Evolutionary conservation across 306 rosid species (phyloP), one percentile per base, ranked within the genome.

Genomic region (Mucuna pruriens): DNA sequence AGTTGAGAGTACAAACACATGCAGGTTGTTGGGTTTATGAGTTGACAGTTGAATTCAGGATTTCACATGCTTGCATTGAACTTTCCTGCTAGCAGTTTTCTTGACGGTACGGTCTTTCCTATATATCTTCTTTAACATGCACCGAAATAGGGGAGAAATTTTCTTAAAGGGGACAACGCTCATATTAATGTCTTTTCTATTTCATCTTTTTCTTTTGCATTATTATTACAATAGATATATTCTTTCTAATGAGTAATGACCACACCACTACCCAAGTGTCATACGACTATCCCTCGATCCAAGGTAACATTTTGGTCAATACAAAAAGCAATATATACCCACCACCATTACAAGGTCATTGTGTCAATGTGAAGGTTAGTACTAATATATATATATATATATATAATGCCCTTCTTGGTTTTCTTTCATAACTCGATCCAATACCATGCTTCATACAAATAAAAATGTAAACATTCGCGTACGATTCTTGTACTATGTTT

Each of bases 31-130:
- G 82, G 73, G 55, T 38, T 67, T 25, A 73, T 16, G 78, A 77
- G 42, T 26, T 16, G 83, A 80, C 85, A 80, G 78, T 15, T 75
- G 67, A 76, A 45, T 7, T 54, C 58, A 61, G 57, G 12, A 77
- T 46, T 42, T 84, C 85, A 84, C 87, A 77, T 60, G 83, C 75
- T 57, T 36, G 58, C 72, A 44, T 77, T 51, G 45, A 29, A 26
- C 57, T 25, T 36, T 8, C 29, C 70, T 7, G 39, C 48, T 12
- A 69, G 5, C 17, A 44, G 15, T 71, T 80, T 72, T 55, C 40
- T 33, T 62, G 8, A 49, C 4, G 55, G 85, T 71, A 84, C 82
- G 44, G 16, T 75, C 25, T 74, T 64, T 69, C 58, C 48, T 64
- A 15, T 64, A 15, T 2, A 1, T 51, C 39, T 44, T 62, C 57